Evolutionary conservation across 495 filamentous ascomycete genomes (phyloP).

Genomic region (Aspergillus ostianus): DNA sequence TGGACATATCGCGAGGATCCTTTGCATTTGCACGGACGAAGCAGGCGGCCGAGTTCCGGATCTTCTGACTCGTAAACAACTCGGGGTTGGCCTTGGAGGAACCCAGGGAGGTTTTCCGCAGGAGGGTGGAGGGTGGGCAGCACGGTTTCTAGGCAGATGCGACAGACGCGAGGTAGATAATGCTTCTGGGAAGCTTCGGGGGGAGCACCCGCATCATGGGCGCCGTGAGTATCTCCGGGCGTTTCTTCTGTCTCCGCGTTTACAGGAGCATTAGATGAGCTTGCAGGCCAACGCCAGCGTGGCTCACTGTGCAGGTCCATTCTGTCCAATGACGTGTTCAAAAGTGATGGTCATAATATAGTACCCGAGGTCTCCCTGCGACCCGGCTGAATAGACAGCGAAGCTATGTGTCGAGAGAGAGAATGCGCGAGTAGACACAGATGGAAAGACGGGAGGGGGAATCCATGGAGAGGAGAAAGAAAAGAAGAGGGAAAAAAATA

Average conservation of each 20-base stretch:
- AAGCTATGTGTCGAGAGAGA: neutral
- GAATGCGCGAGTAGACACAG: neutral
- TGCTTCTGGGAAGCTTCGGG: slow-evolving; percentile 37
- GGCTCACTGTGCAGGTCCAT: slow-evolving; percentile 22
- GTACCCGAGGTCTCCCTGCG: slow-evolving; percentile 15
- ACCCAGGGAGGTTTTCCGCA: slow-evolving; percentile 55
- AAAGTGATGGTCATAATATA: slow-evolving; percentile 17
- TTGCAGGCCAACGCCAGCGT: slow-evolving; percentile 26
- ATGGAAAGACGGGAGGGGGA: neutral
- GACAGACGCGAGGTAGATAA: slow-evolving; percentile 73
- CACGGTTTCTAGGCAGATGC: slow-evolving; percentile 89
- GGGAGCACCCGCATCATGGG: slow-evolving; percentile 14
- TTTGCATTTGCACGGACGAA: slow-evolving; percentile 91
- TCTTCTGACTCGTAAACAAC: slow-evolving; percentile 74
- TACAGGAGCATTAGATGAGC: slow-evolving; percentile 7
- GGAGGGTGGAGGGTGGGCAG: slow-evolving; percentile 70
- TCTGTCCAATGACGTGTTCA: slow-evolving; percentile 7
- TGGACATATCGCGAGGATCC: slow-evolving; percentile 93
- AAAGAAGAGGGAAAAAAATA: slow-evolving; percentile 16
- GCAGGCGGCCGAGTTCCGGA: slow-evolving; percentile 73
- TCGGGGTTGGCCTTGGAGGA: slow-evolving; percentile 60
- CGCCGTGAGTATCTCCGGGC: slow-evolving; percentile 17
- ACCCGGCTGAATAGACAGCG: slow-evolving; percentile 1
- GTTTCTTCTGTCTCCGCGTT: slow-evolving; percentile 12
- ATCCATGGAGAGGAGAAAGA: slow-evolving; percentile 3